Percentiles rank a stretch among this genome's conserved stretches.
phyloP scores from a whole-genome alignment of 225 moss, liverwort and hornwort genomes.

The Sphagnum contortum region DNA sequence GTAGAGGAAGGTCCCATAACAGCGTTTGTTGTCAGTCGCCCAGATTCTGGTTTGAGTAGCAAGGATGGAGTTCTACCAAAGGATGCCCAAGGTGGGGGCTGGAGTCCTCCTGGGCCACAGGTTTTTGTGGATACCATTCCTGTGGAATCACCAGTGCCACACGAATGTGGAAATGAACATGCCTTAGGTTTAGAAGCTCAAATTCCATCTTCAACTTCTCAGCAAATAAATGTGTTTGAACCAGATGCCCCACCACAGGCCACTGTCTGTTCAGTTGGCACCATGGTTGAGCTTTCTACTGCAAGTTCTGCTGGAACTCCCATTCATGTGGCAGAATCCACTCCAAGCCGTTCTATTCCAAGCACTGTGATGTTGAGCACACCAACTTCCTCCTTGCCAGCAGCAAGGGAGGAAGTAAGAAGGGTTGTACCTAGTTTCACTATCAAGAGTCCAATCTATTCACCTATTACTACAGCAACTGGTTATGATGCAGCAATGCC shows the following conservation, averaged over 20 bases:
- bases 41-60: not conserved
- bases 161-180: not conserved
- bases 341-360: not conserved
- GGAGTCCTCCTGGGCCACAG: slow-evolving; percentile 3
- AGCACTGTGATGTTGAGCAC: slow-evolving; percentile 6
- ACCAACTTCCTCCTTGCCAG: slow-evolving; percentile 10
- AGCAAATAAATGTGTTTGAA: slow-evolving; percentile 9
- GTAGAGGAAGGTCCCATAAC: not conserved
- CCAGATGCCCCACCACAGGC: slow-evolving; percentile 3
- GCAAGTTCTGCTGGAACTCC: too few species aligned
- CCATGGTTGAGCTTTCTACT: too few species aligned
- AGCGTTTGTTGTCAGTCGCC: not conserved
- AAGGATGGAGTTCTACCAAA: too few species aligned
- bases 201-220: slow-evolving; percentile 11
- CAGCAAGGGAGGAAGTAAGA: not conserved
- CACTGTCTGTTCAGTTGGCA: not conserved
- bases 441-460: too few species aligned
- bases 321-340: too few species aligned
- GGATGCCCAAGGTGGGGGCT: not conserved
- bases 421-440: too few species aligned
- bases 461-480: too few species aligned
- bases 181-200: slow-evolving; percentile 4
- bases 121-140: slow-evolving; percentile 5
- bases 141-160: slow-evolving; percentile 5
- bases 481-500: slow-evolving; percentile 3